These are phyloP conservation scores for Bocquillonia castaneifolia DNA, from an alignment of 441 rosid genomes.

Conservation along the genomic window DNA sequence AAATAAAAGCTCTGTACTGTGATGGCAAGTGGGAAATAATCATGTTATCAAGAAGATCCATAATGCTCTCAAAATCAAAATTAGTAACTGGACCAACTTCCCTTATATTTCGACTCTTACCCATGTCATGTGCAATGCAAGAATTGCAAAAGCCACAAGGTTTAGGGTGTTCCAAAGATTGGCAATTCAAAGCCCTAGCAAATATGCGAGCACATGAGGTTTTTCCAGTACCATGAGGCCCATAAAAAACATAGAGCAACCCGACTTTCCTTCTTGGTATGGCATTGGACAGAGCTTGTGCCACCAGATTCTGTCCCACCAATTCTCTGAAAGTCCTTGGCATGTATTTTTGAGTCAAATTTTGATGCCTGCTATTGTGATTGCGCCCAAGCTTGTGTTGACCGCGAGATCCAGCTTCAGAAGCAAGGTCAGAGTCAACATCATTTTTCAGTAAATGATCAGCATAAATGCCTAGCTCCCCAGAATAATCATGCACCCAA, in stretches of 20 bases:
- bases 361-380: conserved; percentile 57
- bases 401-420: conserved; percentile 69
- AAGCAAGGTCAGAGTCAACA: conserved; percentile 74
- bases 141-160: conserved; percentile 84
- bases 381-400: conserved; percentile 35
- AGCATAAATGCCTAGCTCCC: conserved; percentile 91
- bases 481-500: conserved; percentile 89
- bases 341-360: conserved; percentile 73
- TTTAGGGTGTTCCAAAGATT: conserved; percentile 62
- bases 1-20: conserved; percentile 69
- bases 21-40: conserved; percentile 54
- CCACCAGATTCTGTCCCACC: conserved; percentile 82
- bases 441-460: conserved; percentile 70
- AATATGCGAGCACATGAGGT: conserved; percentile 93
- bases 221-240: conserved; percentile 98
- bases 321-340: conserved; percentile 79
- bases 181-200: conserved; percentile 89
- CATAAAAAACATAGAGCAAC: conserved; percentile 79
- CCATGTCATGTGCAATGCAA: conserved; percentile 67
- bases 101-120: conserved; percentile 67
- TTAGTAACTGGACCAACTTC: conserved; percentile 87
- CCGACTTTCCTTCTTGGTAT: conserved; percentile 68
- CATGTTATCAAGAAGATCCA: conserved; percentile 64
- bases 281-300: conserved; percentile 93
- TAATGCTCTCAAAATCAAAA: conserved; percentile 61